Conservation (phyloP, 1,139 yeast species). For the Debaryomyces nepalensis region DNA sequence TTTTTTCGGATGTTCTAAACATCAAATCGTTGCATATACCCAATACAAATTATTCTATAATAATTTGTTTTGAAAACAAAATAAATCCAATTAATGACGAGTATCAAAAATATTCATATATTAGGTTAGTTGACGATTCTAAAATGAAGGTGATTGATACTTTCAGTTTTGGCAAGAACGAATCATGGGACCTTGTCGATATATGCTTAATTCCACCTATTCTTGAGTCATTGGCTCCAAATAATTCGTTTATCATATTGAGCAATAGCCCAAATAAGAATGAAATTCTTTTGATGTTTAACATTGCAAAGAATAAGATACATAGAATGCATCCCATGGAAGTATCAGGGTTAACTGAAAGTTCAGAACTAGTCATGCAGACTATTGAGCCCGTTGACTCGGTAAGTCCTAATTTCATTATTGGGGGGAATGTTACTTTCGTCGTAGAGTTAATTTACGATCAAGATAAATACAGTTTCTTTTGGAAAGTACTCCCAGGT, state of each 20-base stretch:
- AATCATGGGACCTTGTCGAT: conserved; percentile 27
- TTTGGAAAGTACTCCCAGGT: conserved; percentile 20
- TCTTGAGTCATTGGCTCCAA: conserved; percentile 10
- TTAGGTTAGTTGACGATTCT: conserved; percentile 24
- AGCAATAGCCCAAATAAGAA: conserved; percentile 17
- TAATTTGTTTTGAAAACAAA: conserved; percentile 24
- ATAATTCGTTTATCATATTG: conserved; percentile 19
- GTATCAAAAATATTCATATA: conserved; percentile 20
- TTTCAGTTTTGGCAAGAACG: conserved; percentile 17
- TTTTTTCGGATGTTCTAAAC: conserved; percentile 23
- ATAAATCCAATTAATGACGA: conserved; percentile 20
- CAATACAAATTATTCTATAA: conserved; percentile 19
- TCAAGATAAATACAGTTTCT: conserved; percentile 4
- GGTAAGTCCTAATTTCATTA: conserved; percentile 16
- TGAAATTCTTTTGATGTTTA: conserved; percentile 20
- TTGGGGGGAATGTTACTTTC: conserved; percentile 23
- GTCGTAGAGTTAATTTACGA: conserved; percentile 14
- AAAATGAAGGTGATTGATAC: conserved; percentile 20
- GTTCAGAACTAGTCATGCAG: conserved; percentile 17
- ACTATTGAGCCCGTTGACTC: conserved; percentile 17
- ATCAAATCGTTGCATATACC: conserved; percentile 22
- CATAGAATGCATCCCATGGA: conserved; percentile 15
- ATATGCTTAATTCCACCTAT: conserved; percentile 17
- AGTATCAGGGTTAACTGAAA: conserved; percentile 19
- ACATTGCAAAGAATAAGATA: conserved; percentile 18